These are phyloP conservation scores for Platanthera guangdongensis DNA, from an alignment of 106 monocot genomes.

Conservation along the genomic window DNA sequence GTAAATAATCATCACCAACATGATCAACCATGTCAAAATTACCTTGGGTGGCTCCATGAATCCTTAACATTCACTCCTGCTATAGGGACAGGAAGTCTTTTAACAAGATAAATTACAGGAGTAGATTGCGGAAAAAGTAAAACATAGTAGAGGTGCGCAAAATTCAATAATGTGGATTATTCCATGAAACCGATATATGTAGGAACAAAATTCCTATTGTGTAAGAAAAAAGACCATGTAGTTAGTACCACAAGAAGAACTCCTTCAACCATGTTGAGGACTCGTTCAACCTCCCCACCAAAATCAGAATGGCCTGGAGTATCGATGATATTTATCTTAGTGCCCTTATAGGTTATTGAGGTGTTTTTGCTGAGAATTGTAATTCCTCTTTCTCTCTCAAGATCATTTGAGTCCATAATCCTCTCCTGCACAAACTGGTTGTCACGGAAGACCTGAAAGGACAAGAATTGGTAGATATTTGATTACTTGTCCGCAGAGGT, in stretches of 20 bases:
- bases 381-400: constrained; percentile 94
- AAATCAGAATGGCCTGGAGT: constrained; percentile 99
- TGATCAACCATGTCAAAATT: background rate
- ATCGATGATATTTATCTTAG: constrained; percentile 96
- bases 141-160: background rate
- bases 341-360: constrained; percentile 87
- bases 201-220: background rate
- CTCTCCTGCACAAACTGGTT: constrained; percentile 94
- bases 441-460: constrained; percentile 88
- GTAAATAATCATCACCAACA: background rate
- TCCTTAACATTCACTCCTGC: background rate
- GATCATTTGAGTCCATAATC: constrained; percentile 97
- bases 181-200: background rate
- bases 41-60: background rate
- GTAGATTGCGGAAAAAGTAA: background rate
- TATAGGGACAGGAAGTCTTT: background rate
- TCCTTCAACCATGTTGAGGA: constrained; percentile 99
- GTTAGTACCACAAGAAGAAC: constrained; percentile 93
- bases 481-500: background rate
- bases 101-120: background rate
- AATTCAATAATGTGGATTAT: background rate
- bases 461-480: background rate
- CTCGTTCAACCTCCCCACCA: constrained; percentile 97
- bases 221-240: background rate
- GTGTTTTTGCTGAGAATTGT: constrained; percentile 99